Conservation (phyloP, 768 basidiomycete genomes). For the Clitopilus hobsonii region DNA sequence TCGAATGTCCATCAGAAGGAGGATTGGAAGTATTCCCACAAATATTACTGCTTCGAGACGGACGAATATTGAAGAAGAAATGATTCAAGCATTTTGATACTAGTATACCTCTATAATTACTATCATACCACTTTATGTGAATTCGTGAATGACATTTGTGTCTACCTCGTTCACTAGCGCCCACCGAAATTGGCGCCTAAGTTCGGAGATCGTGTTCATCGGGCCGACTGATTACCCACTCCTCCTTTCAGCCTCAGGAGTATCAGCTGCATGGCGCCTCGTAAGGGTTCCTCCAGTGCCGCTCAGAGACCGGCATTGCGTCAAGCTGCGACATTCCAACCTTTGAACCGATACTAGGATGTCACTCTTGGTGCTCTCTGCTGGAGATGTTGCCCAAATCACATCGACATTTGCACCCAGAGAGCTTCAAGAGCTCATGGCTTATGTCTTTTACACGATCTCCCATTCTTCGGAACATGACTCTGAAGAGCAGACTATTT, state of each 20-base stretch:
- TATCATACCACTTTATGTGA: too few species aligned
- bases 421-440: conserved; percentile 54
- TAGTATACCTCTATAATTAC: too few species aligned
- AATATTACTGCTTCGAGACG: background rate
- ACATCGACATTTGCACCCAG: conserved; percentile 37
- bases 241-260: background rate
- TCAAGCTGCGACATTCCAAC: too few species aligned
- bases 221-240: background rate
- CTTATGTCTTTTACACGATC: conserved; percentile 49
- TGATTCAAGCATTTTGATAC: background rate
- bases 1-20: background rate
- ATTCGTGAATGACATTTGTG: too few species aligned
- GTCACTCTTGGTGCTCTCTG: conserved; percentile 61
- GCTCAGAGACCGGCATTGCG: too few species aligned
- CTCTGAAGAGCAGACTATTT: conserved; percentile 15
- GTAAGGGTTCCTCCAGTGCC: background rate
- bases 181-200: too few species aligned
- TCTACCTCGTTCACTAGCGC: too few species aligned
- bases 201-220: background rate
- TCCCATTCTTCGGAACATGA: conserved; percentile 19
- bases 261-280: too few species aligned
- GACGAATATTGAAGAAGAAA: background rate
- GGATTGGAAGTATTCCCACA: background rate
- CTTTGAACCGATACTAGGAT: conserved; percentile 4
- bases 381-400: conserved; percentile 50